A percentile compares a stretch with the other conserved stretches of the same genome.
Evolutionary conservation across 345 rosid genomes (phyloP).

Genomic region (Eucalyptus erythrocorys): DNA sequence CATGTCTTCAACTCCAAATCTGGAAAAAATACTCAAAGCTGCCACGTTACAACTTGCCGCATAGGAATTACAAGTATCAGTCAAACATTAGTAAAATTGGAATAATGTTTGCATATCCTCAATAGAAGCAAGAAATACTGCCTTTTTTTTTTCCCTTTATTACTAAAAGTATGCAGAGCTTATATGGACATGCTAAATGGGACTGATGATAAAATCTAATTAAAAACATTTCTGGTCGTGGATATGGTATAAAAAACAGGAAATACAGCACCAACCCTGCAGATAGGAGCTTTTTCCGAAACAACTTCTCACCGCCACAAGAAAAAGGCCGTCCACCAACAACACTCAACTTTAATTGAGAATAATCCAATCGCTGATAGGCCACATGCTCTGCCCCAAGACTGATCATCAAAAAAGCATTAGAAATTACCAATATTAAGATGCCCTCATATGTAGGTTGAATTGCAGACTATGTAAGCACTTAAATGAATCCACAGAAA

Average conservation of each 20-base stretch:
- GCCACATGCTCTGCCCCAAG: slow-evolving; percentile 79
- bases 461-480: background rate
- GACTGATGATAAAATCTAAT: background rate
- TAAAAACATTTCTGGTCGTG: background rate
- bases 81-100: background rate
- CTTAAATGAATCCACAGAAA: background rate
- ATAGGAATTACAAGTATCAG: background rate
- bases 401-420: slow-evolving; percentile 16
- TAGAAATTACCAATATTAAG: background rate
- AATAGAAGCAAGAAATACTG: background rate
- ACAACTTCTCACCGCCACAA: slow-evolving; percentile 50
- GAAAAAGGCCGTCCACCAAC: slow-evolving; percentile 96
- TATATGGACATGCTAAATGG: background rate
- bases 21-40: slow-evolving; percentile 9
- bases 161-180: background rate
- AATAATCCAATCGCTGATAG: slow-evolving; percentile 60
- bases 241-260: background rate
- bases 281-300: slow-evolving; percentile 42
- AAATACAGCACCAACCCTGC: slow-evolving; percentile 29
- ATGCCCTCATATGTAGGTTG: background rate
- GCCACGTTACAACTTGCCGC: background rate
- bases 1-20: slow-evolving; percentile 72
- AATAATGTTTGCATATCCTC: background rate
- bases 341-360: slow-evolving; percentile 49
- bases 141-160: background rate